Base-by-base conservation (phyloP, 108 stramenopile genomes). In the Asterionellopsis glacialis region DNA sequence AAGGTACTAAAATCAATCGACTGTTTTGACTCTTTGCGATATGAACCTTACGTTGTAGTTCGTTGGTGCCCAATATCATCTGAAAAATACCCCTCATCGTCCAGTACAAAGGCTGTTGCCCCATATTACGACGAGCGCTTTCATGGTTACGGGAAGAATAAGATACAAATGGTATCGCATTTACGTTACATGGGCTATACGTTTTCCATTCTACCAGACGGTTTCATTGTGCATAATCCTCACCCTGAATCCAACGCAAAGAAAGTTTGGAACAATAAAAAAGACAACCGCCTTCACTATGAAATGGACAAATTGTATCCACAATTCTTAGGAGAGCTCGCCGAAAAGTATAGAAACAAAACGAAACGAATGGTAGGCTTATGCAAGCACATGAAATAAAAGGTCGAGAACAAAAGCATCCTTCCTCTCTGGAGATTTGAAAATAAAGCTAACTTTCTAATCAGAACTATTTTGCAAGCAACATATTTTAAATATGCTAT, bases 101-200 rank as follows among this genome's bases (percentile, higher is more conserved):
- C 13, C 11, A 57, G 63, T 19, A 69, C 63, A 11, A 51, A 49
- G 28, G 66, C 73, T 42, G 23, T 76, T 25, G 62, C 85, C 10
- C 84, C 82, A 5, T 88, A 90, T 61, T 95, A 91, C 65, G 93
- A 95, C 57, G 93, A 95, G 64, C 70, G 93, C 50, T 95, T 95
- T 56, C 66, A 77, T 55, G 82, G 90, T 10, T 95, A 95, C 60
- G 93, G 93, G 33, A 95, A 95, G 62, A 95, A 95, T 70, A 95
- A 95, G 56, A 91, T 95, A 60, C 74, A 87, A 55, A 72, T 84
- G 61, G 70, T 94, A 39, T 78, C 83, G 0, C 89, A 90, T 61
- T 61, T 94, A 19, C 79, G 93, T 19, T 73, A 70, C 41, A 53
- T 63, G 45, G 79, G 83, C 6, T 74, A 82, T 24, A 62, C 55